Conservation (phyloP, 352 stramenopile genomes). For the Phytophthora pisi region DNA sequence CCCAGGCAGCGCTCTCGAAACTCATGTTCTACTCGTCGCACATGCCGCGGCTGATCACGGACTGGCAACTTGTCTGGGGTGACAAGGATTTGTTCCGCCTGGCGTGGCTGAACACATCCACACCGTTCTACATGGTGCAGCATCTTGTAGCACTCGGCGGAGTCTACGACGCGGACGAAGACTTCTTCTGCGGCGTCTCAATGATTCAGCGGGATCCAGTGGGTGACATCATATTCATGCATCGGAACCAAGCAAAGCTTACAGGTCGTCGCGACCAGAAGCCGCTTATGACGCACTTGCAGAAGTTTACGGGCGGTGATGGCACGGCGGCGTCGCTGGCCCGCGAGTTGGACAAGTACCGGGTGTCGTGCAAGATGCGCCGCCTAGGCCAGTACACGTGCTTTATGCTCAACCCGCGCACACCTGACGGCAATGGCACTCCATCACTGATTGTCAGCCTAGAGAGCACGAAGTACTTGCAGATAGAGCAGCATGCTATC, state of each 20-base stretch:
- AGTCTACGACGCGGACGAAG: slow-evolving; percentile 48
- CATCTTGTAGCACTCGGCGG: slow-evolving; percentile 62
- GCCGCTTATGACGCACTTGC: slow-evolving; percentile 66
- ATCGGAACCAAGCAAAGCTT: slow-evolving; percentile 83
- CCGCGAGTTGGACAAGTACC: slow-evolving; percentile 73
- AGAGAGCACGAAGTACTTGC: slow-evolving; percentile 55
- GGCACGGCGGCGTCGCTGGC: slow-evolving; percentile 53
- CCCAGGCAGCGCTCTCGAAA: slow-evolving; percentile 52
- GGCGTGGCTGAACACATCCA: slow-evolving; percentile 78
- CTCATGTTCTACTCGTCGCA: slow-evolving; percentile 85
- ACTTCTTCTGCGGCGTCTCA: slow-evolving; percentile 79
- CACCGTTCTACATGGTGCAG: slow-evolving; percentile 71
- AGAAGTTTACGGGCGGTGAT: slow-evolving; percentile 81
- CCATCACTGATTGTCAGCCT: slow-evolving; percentile 65
- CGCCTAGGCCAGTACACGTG: slow-evolving; percentile 68
- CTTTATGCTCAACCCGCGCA: slow-evolving; percentile 61
- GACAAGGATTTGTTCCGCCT: slow-evolving; percentile 82
- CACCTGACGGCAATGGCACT: slow-evolving; percentile 44
- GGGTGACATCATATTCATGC: slow-evolving; percentile 80
- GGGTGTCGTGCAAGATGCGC: slow-evolving; percentile 65
- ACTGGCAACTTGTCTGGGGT: slow-evolving; percentile 69
- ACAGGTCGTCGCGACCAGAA: slow-evolving; percentile 65
- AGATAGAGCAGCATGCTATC: slow-evolving; percentile 76
- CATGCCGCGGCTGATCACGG: slow-evolving; percentile 57
- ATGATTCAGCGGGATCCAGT: slow-evolving; percentile 81